These are phyloP conservation scores for Eucalyptus erythrocorys DNA, from an alignment of 345 rosid genomes.

Conservation along the genomic window DNA sequence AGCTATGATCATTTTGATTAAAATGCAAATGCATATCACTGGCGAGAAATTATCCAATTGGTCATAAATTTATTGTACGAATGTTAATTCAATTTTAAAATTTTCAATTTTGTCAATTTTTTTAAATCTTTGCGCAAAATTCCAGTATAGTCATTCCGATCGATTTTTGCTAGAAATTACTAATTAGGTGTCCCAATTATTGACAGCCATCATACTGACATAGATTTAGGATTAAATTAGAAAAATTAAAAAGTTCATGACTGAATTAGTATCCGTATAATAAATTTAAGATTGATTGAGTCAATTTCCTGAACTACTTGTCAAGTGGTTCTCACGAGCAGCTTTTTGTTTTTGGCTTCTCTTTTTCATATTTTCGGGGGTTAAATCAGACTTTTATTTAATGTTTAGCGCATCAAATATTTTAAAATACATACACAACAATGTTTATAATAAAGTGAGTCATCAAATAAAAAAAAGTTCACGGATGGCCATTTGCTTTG, in stretches of 20 bases:
- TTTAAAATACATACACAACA: neutral
- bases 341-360: neutral
- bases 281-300: neutral
- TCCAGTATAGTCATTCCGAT: fast-evolving
- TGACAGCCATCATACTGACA: neutral
- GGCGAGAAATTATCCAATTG: no score
- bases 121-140: no score
- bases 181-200: fast-evolving
- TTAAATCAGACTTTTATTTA: neutral
- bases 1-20: no score
- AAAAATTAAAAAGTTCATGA: neutral
- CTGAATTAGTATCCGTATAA: fast-evolving
- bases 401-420: neutral
- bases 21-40: no score
- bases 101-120: no score
- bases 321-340: fast-evolving
- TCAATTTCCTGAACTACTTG: neutral
- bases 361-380: neutral
- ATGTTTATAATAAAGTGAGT: neutral
- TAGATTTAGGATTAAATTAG: neutral
- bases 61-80: no score
- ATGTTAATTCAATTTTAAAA: no score
- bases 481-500: neutral
- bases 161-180: fast-evolving
- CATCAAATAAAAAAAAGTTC: neutral